phyloP scores from a whole-genome alignment of 495 filamentous ascomycete genomes.

The Penicillium flavigenum region DNA sequence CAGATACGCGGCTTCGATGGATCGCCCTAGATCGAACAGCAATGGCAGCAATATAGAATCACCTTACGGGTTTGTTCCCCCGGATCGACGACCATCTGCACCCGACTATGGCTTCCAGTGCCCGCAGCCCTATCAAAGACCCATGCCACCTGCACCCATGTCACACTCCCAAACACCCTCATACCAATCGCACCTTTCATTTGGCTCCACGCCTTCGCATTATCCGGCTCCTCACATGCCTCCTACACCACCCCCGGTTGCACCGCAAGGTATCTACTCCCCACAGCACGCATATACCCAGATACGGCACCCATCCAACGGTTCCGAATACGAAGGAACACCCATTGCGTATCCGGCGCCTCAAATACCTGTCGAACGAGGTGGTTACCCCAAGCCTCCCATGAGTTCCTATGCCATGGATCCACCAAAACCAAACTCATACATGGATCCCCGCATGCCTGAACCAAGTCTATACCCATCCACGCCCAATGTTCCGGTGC shows the following conservation, averaged over 20 bases:
- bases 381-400: conserved; percentile 28
- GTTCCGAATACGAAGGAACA: conserved; percentile 39
- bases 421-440: conserved; percentile 29
- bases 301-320: conserved; percentile 36
- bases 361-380: conserved; percentile 24
- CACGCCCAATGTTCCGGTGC: conserved; percentile 21
- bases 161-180: conserved; percentile 27
- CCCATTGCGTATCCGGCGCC: conserved; percentile 32
- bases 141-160: conserved; percentile 38
- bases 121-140: conserved; percentile 38
- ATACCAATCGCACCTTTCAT: conserved; percentile 46
- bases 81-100: conserved; percentile 53
- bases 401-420: conserved; percentile 38
- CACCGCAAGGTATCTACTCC: conserved; percentile 45
- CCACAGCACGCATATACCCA: conserved; percentile 45
- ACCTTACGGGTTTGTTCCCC: conserved; percentile 29
- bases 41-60: conserved; percentile 59
- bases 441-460: conserved; percentile 28
- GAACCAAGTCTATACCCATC: conserved; percentile 30
- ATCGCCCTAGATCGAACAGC: conserved; percentile 72
- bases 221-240: conserved; percentile 49
- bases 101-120: conserved; percentile 52
- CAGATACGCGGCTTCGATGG: conserved; percentile 40
- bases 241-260: conserved; percentile 46
- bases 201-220: conserved; percentile 41